Evolutionary conservation across 257 asterid genomes (phyloP), one percentile per base, ranked within the genome.

Genomic region (Phtheirospermum japonicum): DNA sequence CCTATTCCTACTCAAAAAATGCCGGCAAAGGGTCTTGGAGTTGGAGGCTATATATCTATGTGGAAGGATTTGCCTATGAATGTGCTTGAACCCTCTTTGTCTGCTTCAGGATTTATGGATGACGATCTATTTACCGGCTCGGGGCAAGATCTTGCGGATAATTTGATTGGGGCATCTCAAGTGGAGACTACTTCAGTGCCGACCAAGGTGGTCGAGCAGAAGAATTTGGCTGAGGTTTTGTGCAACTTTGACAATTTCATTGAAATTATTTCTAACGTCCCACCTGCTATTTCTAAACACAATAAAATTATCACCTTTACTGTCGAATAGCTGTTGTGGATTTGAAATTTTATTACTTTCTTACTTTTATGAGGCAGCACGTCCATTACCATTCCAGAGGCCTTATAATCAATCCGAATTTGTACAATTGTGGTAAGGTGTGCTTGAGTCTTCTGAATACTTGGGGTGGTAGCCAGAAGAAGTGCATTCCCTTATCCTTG

Each of bases 201-300:
- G 37, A 3, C 69, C 40, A 63, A n/a, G 49, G 78, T 39, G 46
- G 77, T 36, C 7, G 78, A 61, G 50, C 69, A 51, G 64, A 69
- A 54, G 66, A 75, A 71, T 59, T 57, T 78, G 57, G 89, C 76
- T 57, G 91, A 82, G 39, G 54, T 75, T 64, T 18, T 76, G 70
- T 71, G 69, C 52, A 83, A 71, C 36, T 83, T 79, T 53, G 74
- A 62, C 30, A 53, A 19, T 52, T 89, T 89, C 57, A 83, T n/a
- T 86, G 70, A 80, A 73, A 69, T 87, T 93, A 58, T 94, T 68
- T 97, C 99, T 45, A 65, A 71, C 57, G 83, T 75, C 54, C 99
- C 97, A 50, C 99, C 99, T 64, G 99, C 20, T 9, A 32, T 71
- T 34, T 14, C 52, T 63, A n/a, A 26, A 49, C 23, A 57, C 17